A percentile compares a stretch with the other conserved stretches of the same genome.
These are phyloP conservation scores for Xylariales sp. DNA, from an alignment of 2,329 filamentous ascomycete genomes.

Conservation along the genomic window DNA sequence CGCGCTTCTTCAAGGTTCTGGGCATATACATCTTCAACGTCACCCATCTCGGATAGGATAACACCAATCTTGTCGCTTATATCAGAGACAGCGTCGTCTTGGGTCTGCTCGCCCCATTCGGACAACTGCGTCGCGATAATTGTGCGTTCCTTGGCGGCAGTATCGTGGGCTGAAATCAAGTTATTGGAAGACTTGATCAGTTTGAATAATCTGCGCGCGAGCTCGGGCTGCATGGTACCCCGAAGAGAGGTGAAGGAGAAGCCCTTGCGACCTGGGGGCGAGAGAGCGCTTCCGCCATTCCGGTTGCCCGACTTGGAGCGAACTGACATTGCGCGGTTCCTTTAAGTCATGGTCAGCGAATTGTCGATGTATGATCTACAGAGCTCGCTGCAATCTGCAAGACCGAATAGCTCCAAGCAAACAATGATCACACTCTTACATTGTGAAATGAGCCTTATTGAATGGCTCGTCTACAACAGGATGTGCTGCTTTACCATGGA, in stretches of 20 bases:
- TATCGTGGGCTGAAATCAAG: constrained; percentile 78
- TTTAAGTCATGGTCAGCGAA: constrained; percentile 22
- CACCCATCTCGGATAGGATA: constrained; percentile 84
- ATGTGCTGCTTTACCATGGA: no score
- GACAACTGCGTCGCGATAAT: constrained; percentile 86
- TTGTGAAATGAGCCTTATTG: no score
- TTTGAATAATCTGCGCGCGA: constrained; percentile 82
- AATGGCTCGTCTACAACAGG: no score
- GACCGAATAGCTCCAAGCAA: no score
- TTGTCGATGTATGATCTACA: constrained; percentile 3
- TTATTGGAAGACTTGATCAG: constrained; percentile 95
- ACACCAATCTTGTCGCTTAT: constrained; percentile 95
- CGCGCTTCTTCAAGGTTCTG: constrained; percentile 84
- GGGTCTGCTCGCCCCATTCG: constrained; percentile 92
- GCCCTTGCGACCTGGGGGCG: constrained; percentile 52
- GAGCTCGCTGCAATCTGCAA: no score
- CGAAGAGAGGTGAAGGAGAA: constrained; percentile 87
- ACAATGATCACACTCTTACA: no score
- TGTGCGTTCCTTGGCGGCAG: constrained; percentile 77
- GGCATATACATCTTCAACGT: constrained; percentile 87
- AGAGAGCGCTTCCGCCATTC: constrained; percentile 8
- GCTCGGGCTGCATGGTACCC: constrained; percentile 78
- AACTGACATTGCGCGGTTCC: constrained; percentile 72
- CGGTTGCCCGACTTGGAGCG: constrained; percentile 66
- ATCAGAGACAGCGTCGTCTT: constrained; percentile 82